These are phyloP conservation scores for Shiraia sp. DNA, from an alignment of 2,329 filamentous ascomycete genomes.

Conservation along the genomic window DNA sequence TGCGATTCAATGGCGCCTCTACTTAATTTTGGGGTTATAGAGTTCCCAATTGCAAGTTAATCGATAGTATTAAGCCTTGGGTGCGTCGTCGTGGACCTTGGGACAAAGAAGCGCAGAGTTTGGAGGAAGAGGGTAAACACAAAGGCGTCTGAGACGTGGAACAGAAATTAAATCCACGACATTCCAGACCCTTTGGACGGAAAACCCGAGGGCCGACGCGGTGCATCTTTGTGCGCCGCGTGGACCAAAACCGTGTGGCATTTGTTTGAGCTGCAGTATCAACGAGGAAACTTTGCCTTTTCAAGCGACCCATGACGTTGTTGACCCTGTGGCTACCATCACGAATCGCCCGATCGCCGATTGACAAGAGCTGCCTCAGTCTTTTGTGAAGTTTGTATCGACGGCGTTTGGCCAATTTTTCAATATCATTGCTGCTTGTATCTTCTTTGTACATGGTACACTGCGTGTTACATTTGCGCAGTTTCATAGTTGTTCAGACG, in stretches of 20 bases:
- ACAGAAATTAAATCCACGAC: conserved; percentile 11
- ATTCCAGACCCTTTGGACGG: conserved; percentile 4
- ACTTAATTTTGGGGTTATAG: no score
- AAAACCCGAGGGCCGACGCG: conserved; percentile 18
- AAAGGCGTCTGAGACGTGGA: conserved; percentile 2
- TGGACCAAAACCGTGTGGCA: conserved; percentile 28
- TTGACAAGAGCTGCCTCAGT: no score
- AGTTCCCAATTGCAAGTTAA: no score
- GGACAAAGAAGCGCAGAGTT: background rate
- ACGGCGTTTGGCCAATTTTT: no score
- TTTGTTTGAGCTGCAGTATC: conserved; percentile 37
- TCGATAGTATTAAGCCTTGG: no score
- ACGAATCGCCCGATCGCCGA: conserved; percentile 2
- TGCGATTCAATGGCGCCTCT: background rate
- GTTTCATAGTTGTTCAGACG: no score
- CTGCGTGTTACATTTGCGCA: no score
- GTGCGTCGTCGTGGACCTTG: no score
- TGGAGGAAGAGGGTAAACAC: conserved; percentile 1
- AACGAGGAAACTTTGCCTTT: conserved; percentile 38
- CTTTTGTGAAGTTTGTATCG: no score
- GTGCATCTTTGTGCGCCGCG: conserved; percentile 23
- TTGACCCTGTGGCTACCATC: conserved; percentile 14
- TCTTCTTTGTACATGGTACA: no score
- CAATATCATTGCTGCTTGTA: no score
- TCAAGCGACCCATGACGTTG: conserved; percentile 42